These are phyloP conservation scores for Phytopythium montanum DNA, from an alignment of 352 stramenopile species.

Conservation along the genomic window DNA sequence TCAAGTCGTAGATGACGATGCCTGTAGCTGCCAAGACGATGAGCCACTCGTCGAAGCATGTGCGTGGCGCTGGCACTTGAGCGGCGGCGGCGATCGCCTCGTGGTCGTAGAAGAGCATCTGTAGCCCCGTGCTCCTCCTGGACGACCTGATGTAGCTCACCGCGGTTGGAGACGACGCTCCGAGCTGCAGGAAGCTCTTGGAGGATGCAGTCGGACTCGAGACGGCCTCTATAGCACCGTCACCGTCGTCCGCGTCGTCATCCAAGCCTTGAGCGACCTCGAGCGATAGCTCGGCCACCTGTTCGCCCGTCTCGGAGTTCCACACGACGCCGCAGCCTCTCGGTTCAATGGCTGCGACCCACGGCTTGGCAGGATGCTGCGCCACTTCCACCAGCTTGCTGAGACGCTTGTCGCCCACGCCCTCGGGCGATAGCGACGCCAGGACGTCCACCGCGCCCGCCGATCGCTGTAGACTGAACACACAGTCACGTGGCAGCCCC, in stretches of 20 bases:
- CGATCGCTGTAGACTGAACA: conserved; percentile 57
- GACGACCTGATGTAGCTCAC: conserved; percentile 48
- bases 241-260: conserved; percentile 18
- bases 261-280: conserved; percentile 40
- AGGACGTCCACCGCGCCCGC: conserved; percentile 51
- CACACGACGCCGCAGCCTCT: conserved; percentile 61
- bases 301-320: conserved; percentile 69
- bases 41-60: conserved; percentile 72
- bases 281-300: conserved; percentile 63
- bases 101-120: conserved; percentile 77
- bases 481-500: conserved; percentile 36
- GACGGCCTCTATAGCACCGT: conserved; percentile 1
- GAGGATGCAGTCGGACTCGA: conserved; percentile 14
- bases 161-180: conserved; percentile 35
- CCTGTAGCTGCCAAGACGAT: conserved; percentile 52
- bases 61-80: conserved; percentile 30
- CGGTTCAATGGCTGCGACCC: conserved; percentile 61
- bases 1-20: conserved; percentile 72
- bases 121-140: conserved; percentile 34
- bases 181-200: conserved; percentile 36
- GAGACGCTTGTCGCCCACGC: conserved; percentile 66
- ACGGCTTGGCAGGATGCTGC: conserved; percentile 63
- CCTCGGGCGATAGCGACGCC: conserved; percentile 41
- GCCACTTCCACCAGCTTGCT: conserved; percentile 59
- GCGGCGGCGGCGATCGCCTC: conserved; percentile 52